phyloP scores from a whole-genome alignment of 352 stramenopile genomes.

The Phytophthora cryptogea region DNA sequence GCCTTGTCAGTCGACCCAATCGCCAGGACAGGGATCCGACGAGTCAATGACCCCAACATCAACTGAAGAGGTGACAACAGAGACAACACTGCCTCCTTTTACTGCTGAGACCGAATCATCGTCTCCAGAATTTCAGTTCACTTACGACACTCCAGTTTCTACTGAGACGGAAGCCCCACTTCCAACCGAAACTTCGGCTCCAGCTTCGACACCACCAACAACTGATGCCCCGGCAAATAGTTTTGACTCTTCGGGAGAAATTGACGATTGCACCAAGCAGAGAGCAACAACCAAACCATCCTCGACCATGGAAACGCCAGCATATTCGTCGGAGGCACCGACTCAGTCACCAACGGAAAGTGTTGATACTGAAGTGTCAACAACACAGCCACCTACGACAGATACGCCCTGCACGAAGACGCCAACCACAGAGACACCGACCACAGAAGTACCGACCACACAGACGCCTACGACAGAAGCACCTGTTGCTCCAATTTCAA shows the following conservation, averaged over 20 bases:
- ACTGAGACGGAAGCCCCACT: constrained; percentile 9
- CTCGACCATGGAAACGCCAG: neutral
- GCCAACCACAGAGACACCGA: constrained; percentile 2
- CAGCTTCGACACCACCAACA: constrained; percentile 1
- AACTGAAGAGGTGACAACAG: constrained; percentile 1
- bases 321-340: constrained; percentile 10
- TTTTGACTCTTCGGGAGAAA: neutral
- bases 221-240: neutral
- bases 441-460: neutral
- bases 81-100: neutral
- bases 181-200: constrained; percentile 8
- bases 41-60: constrained; percentile 6
- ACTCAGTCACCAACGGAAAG: constrained; percentile 10
- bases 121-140: neutral
- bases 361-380: constrained; percentile 3
- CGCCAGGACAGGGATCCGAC: neutral
- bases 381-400: neutral
- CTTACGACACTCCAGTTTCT: constrained; percentile 11
- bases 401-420: neutral
- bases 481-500: neutral
- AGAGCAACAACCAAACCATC: constrained; percentile 4
- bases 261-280: neutral
- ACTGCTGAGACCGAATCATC: constrained; percentile 1
- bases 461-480: neutral
- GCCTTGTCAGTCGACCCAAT: neutral